These are phyloP conservation scores for Lasiodiplodia sp. DNA, from an alignment of 2,329 filamentous ascomycete species.

Conservation along the genomic window DNA sequence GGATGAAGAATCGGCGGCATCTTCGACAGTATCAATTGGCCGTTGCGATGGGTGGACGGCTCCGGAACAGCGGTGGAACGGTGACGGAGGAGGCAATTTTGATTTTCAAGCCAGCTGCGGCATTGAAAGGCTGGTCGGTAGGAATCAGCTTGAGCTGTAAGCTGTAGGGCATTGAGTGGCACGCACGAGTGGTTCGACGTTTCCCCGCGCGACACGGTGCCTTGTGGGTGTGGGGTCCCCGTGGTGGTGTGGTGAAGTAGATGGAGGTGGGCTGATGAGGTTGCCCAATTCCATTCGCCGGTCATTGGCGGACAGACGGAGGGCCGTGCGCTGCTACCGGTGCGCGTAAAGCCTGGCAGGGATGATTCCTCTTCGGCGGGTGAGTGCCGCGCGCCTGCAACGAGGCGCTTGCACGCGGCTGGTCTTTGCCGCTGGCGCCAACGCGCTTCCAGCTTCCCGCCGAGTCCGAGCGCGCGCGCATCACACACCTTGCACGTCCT, in stretches of 20 bases:
- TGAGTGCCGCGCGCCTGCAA: slow-evolving; percentile 2
- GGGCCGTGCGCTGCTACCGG: not conserved
- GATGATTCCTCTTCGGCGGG: slow-evolving; percentile 6
- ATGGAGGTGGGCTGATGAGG: slow-evolving; percentile 15
- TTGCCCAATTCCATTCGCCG: not conserved
- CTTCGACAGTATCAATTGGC: slow-evolving; percentile 17
- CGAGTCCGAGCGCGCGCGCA: not conserved
- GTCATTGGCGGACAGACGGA: not conserved
- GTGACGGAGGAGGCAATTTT: not conserved
- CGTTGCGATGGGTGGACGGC: not conserved
- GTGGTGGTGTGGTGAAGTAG: not conserved
- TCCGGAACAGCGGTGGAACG: not conserved
- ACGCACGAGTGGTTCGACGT: slow-evolving; percentile 5
- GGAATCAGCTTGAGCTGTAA: not conserved
- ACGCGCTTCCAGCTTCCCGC: not conserved
- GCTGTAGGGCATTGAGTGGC: slow-evolving; percentile 1
- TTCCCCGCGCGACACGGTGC: slow-evolving; percentile 1
- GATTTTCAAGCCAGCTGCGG: slow-evolving; percentile 5
- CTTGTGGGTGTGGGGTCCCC: slow-evolving; percentile 21
- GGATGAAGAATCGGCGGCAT: slow-evolving; percentile 92
- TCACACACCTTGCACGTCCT: not conserved
- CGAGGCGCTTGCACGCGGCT: not conserved
- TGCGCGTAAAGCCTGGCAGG: not conserved
- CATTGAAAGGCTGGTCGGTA: slow-evolving; percentile 16
- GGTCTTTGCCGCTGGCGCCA: not conserved